Base-by-base conservation (phyloP, 768 basidiomycete species). In the Trametes cinnabarina region DNA sequence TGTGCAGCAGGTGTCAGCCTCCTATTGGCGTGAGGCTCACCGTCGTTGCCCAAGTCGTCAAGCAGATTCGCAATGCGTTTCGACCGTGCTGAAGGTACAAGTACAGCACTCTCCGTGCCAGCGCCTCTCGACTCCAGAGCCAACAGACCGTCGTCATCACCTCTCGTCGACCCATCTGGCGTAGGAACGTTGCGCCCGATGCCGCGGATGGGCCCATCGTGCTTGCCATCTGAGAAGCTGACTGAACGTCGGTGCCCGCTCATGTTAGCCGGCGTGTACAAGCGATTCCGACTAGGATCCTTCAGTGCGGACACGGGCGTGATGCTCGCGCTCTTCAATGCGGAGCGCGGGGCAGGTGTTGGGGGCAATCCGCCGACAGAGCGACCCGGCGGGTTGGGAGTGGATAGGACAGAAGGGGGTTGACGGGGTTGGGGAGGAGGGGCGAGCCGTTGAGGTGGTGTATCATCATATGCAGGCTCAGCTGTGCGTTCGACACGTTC, bases 151-250 rank as follows among this genome's bases (percentile, higher is more conserved):
- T 32, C 30, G 30, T 65, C 65, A 37, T 63, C 74, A 28, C 52
- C 69, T 43, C 30, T 49, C 17, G 30, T 47, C 26, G 63, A 64
- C 43, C 72, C 71, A 32, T 71, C 72, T 19, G 73, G 79, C 14
- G 74, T 75, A 15, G 73, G 72, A 35, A 71, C 72, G 47, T 75
- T 76, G 43, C 75, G 66, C 43, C 70, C 72, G 41, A 87, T 71
- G 3, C 87, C 92, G 51, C 77, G 76, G 44, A 97, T 97, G n/a
- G 91, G 93, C 2, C 96, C 95, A 30, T 89, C 87, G 59, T 82
- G 82, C 69, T 86, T 89, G 5, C 97, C 97, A 69, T 99, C 97
- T 23, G 94, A 97, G 75, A 99, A 99, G 71, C 93, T 96, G 56
- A 99, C 96, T 41, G 90, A 93, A 37, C 93, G 81, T n/a, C 86